Evolutionary conservation across 352 stramenopile species (phyloP), one percentile per base, ranked within the genome.

Genomic region (Phytophthora capsici): DNA sequence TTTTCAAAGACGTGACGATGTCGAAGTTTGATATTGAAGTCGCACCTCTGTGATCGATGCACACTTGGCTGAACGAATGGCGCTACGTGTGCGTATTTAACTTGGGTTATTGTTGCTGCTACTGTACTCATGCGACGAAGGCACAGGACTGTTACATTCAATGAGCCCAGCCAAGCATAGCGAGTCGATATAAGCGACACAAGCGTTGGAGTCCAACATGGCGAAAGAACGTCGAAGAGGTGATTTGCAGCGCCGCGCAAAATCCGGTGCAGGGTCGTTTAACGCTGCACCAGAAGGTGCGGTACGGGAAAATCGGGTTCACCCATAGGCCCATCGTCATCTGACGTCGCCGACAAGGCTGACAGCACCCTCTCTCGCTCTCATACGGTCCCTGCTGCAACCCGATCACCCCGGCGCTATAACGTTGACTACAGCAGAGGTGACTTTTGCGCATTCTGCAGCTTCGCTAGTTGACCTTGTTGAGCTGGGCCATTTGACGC

Each of bases 401-500:
- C 54, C 43, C 43, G 43, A 40, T 48, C 20, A 43, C 17, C 40
- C 40, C 19, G 37, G n/a, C 13, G 37, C 37, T 58, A n/a, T n/a
- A 52, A 51, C 34, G 55, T 56, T 50, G 44, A 34, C 50, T 49
- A 58, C 50, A 30, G 20, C 19, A 38, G n/a, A 16, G 20, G 26
- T 19, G 49, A 46, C 56, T 57, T 28, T 28, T 55, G 23, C 32
- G 53, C 53, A 62, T 47, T 26, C 25, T 46, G 10, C 37, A 58
- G 58, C 57, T 66, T 64, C 57, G 48, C 47, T 56, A 66, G 57
- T 59, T 66, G 57, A 32, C 17, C 23, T 43, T 28, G 20, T 38
- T 65, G 57, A 65, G 47, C 37, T 44, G 36, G 45, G 56, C 23
- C 38, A 17, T 5, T 28, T 20, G 10, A n/a, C 34, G 43, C 44